Base-by-base conservation (phyloP, 148 eudicot genomes). In the Salicornia ramosissima region DNA sequence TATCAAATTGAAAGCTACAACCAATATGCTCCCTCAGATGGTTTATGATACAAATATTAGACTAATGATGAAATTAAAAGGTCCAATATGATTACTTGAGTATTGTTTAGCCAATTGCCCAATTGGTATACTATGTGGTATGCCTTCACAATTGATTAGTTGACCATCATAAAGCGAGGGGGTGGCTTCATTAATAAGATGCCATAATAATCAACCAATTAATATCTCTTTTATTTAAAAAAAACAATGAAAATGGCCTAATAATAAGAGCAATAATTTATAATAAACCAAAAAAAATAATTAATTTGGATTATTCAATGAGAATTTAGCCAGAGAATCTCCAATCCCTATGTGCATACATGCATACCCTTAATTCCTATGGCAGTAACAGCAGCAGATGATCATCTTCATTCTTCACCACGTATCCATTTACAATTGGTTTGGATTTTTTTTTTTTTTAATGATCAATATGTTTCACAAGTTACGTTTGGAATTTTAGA, bases 281-380 rank as follows among this genome's bases (percentile, higher is more conserved):
- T 42, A 42, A 6, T 42, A 7, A 5, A 9, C 10, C 13, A 42
- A 36, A 3, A 3, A 24, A 24, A 12, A 11, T 6, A 28, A 26
- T 16, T 19, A 56, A 9, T 56, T 26, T 8, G 61, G 12, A 25
- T 24, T 56, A 25, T 28, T 25, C 15, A 56, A 19, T n/a, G 25
- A 42, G 24, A 29, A 9, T 29, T 16, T 30, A 67, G 57, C 67
- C 29, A 67, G 30, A 67, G 58, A 67, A 51, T 67, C 70, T 67
- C 45, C 24, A 30, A 67, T 51, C 70, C 70, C 57, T 19, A 66
- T 30, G 39, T 10, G 70, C 59, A 51, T 50, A 34, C 31, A n/a
- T n/a, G n/a, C n/a, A n/a, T n/a, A n/a, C n/a, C 43, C 47, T 67
- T 67, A 31, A 67, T 51, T 67, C 70, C 36, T 50, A 51, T 33